Conservation (phyloP, 1,284 basidiomycete species). For the Tilletia walkeri region DNA sequence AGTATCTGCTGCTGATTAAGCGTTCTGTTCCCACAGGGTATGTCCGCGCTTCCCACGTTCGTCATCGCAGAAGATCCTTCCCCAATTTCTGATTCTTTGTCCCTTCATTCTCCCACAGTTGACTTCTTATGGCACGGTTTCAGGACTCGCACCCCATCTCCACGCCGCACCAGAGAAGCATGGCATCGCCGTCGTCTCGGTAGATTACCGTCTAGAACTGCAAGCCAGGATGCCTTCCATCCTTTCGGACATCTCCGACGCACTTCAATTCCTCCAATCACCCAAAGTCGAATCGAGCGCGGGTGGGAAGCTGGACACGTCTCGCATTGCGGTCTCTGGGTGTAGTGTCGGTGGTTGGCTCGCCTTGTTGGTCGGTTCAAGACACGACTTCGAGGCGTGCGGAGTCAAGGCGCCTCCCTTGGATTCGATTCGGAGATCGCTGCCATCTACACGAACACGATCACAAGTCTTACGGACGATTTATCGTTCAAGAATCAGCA, state of each 20-base stretch:
- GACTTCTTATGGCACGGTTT: background rate
- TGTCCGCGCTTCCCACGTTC: background rate
- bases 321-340: slow-evolving; percentile 25
- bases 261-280: background rate
- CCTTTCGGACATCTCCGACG: slow-evolving; percentile 29
- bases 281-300: background rate
- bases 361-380: slow-evolving; percentile 31
- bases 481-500: slow-evolving; percentile 42
- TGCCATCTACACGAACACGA: slow-evolving; percentile 49
- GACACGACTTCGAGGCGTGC: slow-evolving; percentile 32
- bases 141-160: slow-evolving; percentile 34
- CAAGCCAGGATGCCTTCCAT: slow-evolving; percentile 38
- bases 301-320: background rate
- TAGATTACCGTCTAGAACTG: slow-evolving; percentile 43
- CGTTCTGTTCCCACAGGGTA: background rate
- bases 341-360: slow-evolving; percentile 43
- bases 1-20: slow-evolving; percentile 67
- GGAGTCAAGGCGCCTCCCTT: slow-evolving; percentile 23
- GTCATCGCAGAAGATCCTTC: too few species aligned
- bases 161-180: slow-evolving; percentile 29
- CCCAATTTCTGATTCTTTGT: background rate
- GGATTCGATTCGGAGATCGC: slow-evolving; percentile 21
- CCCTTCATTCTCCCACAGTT: slow-evolving; percentile 58
- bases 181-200: slow-evolving; percentile 28
- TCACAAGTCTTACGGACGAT: slow-evolving; percentile 33